Conservation (phyloP, 208 protist genomes). For the Acanthamoeba triangularis region DNA sequence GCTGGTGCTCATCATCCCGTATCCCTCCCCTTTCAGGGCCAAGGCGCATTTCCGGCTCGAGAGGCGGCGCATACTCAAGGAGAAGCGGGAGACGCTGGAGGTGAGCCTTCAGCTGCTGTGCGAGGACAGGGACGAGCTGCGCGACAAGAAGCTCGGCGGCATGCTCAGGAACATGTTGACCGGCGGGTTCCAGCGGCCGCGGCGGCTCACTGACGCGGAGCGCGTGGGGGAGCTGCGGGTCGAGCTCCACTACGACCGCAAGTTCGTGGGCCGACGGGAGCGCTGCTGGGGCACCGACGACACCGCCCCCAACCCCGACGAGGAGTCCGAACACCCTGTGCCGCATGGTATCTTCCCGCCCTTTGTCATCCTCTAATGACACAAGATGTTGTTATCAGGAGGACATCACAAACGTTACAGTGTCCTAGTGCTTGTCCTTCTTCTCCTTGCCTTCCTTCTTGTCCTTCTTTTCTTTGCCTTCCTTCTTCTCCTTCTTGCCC, state of each 20-base stretch:
- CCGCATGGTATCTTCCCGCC: conserved; percentile 24
- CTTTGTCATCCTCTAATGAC: not conserved
- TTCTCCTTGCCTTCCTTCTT: conserved; percentile 17
- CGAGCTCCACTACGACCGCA: conserved; percentile 42
- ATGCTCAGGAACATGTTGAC: not conserved
- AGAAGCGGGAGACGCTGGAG: conserved; percentile 25
- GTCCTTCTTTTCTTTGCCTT: not conserved
- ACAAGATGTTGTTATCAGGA: not conserved
- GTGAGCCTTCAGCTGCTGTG: conserved; percentile 6
- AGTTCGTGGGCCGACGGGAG: conserved; percentile 31
- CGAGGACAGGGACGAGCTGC: conserved; percentile 6
- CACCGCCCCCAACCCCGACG: not conserved
- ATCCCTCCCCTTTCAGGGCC: not conserved
- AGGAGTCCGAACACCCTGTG: not conserved
- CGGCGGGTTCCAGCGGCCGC: conserved; percentile 14
- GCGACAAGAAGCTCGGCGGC: conserved; percentile 38
- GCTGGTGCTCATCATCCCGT: not conserved
- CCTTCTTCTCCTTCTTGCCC: conserved; percentile 8
- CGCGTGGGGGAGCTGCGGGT: conserved; percentile 33
- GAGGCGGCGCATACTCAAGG: not conserved
- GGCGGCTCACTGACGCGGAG: conserved; percentile 1
- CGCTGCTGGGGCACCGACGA: conserved; percentile 13
- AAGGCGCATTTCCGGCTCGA: conserved; percentile 42
- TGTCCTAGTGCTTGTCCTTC: not conserved
- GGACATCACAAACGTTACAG: no score